Conservation (phyloP, 2,329 filamentous ascomycete species). For the Fonsecaea nubica region DNA sequence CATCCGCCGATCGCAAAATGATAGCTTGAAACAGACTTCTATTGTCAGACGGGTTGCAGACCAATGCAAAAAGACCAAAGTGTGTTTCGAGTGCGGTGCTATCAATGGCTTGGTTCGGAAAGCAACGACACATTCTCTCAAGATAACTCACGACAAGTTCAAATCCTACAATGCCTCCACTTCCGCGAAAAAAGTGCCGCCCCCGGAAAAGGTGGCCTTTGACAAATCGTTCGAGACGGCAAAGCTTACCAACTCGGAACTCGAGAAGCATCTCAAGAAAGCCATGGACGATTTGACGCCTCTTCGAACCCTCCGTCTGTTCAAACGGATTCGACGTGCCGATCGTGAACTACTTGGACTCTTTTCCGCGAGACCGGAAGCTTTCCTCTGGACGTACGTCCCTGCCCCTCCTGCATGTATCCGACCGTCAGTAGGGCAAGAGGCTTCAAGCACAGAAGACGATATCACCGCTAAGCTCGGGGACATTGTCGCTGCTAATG, state of each 20-base stretch:
- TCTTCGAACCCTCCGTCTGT: slow-evolving; percentile 84
- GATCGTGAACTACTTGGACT: slow-evolving; percentile 93
- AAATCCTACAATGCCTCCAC: slow-evolving; percentile 86
- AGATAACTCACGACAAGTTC: slow-evolving; percentile 93
- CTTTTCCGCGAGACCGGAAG: slow-evolving; percentile 89
- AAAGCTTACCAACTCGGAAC: slow-evolving; percentile 75
- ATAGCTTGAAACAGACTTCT: slow-evolving; percentile 82
- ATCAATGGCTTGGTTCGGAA: slow-evolving; percentile 94
- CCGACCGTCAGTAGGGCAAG: slow-evolving; percentile 89
- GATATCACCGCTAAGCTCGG: slow-evolving; percentile 96
- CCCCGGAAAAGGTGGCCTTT: slow-evolving; percentile 80
- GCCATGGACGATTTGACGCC: slow-evolving; percentile 95
- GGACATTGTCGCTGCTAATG: slow-evolving; percentile 92
- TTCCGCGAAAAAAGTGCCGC: slow-evolving; percentile 80
- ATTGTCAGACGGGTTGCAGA: slow-evolving; percentile 88
- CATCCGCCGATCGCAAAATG: slow-evolving; percentile 78
- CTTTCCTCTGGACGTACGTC: slow-evolving; percentile 97
- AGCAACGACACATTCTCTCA: slow-evolving; percentile 78
- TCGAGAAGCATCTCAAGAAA: slow-evolving; percentile 90
- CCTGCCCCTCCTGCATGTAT: slow-evolving; percentile 95
- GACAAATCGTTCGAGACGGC: slow-evolving; percentile 84
- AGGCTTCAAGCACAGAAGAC: slow-evolving; percentile 91
- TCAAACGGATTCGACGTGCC: slow-evolving; percentile 80
- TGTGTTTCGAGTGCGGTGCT: slow-evolving; percentile 78
- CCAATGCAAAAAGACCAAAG: slow-evolving; percentile 84